Evolutionary conservation across 495 filamentous ascomycete genomes (phyloP), one percentile per base, ranked within the genome.

Genomic region (Podospora pseudoanserina): DNA sequence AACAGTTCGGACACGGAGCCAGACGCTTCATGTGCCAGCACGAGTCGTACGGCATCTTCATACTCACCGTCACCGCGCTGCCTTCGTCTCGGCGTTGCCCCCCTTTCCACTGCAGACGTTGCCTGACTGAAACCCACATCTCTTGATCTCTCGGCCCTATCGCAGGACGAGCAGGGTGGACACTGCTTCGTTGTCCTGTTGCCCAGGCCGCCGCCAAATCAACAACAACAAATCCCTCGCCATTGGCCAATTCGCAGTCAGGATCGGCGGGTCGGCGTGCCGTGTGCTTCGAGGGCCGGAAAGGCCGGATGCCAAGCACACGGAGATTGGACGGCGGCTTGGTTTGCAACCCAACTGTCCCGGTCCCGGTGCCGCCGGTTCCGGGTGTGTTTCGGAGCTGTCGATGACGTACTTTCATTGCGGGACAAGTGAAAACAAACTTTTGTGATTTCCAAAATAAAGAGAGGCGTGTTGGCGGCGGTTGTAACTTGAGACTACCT

Each of bases 81-180:
- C 58, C 5, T 60, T 60, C 27, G 23, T 61, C 30, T 61, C 56
- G 13, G 39, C 39, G 13, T 49, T 3, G 39, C 9, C 39, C 39
- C 39, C 26, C 26, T 59, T 59, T 59, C 27, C 30, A n/a, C 61
- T 63, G 61, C 61, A 63, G 27, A 49, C 39, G 61, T 63, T 49
- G 61, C 61, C 4, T 63, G 59, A 32, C 61, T 32, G 20, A 63
- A 63, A 63, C 30, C 61, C 61, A 63, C 61, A 63, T 44, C 61
- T 32, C 30, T 32, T 7, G 30, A 32, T 32, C 30, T 32, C 30
- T 44, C 30, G 28, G 61, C 11, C 30, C 61, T 63, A 63, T 49
- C 39, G 39, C 39, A 49, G 39, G 30, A 32, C 2, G 39, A 49
- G 9, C 39, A 16, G 39, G 39, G 39, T 49, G 39, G 39, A 49